Evolutionary conservation across 106 monocot genomes (phyloP), one percentile per base, ranked within the genome.

Genomic region (Narthecium ossifragum): DNA sequence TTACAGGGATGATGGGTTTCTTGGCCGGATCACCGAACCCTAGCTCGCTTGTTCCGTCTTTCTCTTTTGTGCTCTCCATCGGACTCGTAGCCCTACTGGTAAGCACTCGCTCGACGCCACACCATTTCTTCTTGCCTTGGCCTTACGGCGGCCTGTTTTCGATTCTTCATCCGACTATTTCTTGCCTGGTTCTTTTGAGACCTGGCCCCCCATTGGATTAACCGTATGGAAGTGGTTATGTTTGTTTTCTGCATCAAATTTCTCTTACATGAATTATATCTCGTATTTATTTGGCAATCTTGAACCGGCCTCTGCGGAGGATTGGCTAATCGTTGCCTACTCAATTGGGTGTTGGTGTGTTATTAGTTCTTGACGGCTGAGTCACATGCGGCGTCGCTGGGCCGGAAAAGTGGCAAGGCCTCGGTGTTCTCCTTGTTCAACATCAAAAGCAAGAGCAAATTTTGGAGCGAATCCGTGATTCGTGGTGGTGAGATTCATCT

Each of bases 351-450:
- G n/a, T 6, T 46, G 14, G 29, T 59, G 5, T 4, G 21, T 46
- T 15, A 66, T 26, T 59, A 78, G 81, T 55, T 57, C 24, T 13
- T 71, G 12, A 53, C 34, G 18, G 70, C 40, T 5, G 66, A 52
- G 10, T 65, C 51, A 5, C 26, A 55, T 29, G 86, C 84, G 4
- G 60, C 88, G 22, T 33, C 76, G 20, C 51, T 36, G 58, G 63
- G 36, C 6, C 61, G 53, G 24, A 78, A 75, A 27, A 60, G 54
- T 34, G 57, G 64, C 45, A 79, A 71, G 46, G 75, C 78, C 4
- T 76, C 82, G n/a, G 75, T 96, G 25, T 96, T 96, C 50, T 96
- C 96, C 15, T 71, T 96, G 55, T 96, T 96, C 68, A 96, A 90
- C 65, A 80, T 96, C 46, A 96, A 86, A 53, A 36, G 67, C 18